Base-by-base conservation (phyloP, 1,284 basidiomycete genomes). In the Naganishia cerealis region DNA sequence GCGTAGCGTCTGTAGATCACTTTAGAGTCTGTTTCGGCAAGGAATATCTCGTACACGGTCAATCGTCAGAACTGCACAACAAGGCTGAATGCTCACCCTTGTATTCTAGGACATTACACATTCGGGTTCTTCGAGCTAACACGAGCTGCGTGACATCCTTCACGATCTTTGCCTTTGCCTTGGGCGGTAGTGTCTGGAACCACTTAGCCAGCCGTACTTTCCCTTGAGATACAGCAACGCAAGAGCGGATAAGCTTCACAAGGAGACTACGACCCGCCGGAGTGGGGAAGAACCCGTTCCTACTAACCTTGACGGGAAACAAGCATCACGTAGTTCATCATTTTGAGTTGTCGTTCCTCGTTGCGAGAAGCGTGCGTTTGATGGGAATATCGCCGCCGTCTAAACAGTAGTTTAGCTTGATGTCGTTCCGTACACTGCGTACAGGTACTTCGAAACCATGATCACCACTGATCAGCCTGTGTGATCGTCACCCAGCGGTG, bases 31-130 rank as follows among this genome's bases (percentile, higher is more conserved):
- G 78, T 53, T 53, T 15, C 18, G 12, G 26, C 1, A 16, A 13
- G 26, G 10, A 42, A 10, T 26, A 5, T 39, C 16, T 26, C 6
- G 21, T 9, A n/a, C 21, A n/a, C 21, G 12, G 33, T 26, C 33
- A 48, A 15, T 46, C n/a, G 2, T 21, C 13, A 40, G 36, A 39
- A 21, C 46, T 16, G 8, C 16, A 43, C 3, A 8, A 12, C 5
- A 26, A 29, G 46, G 12, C 15, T n/a, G 15, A 16, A 24, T n/a
- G 73, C 85, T 67, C 72, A 92, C 94, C 94, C 84, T 99, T 99
- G 85, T 99, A 99, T 80, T 99, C 96, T 62, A 99, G 82, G 78
- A 99, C 94, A 82, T 99, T 99, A 81, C 95, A 99, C 96, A 99
- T 99, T 73, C 94, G 86, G 61, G 96, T 97, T 72, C 96, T 86